Base-by-base conservation (phyloP, 148 eudicot species). In the Silene latifolia region DNA sequence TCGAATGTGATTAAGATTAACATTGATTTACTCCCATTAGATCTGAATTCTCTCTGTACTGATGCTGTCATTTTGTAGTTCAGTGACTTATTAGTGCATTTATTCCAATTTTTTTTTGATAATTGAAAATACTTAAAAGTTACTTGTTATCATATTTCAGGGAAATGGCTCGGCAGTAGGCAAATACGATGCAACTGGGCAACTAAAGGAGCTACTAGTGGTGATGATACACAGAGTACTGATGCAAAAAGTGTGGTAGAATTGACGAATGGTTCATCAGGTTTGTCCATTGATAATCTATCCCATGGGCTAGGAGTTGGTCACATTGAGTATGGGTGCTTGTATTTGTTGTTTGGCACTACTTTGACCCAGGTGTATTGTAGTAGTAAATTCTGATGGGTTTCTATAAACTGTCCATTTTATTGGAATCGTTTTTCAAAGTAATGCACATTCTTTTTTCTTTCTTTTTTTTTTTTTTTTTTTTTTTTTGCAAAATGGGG, bases 101-200 rank as follows among this genome's bases (percentile, higher is more conserved):
- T 48, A 32, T 20, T 21, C 4, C 3, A 12, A n/a, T 10, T 46
- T 3, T 18, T 1, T 61, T 39, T 25, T 9, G 27, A 21, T 46
- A 5, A 20, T 56, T 21, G 18, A 57, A 46, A 21, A n/a, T 27
- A 7, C 47, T 1, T 8, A 6, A 44, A 44, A 64, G 70, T 58
- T 67, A 12, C 46, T 46, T 4, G 25, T 56, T 62, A 4, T 46
- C 23, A 1, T 57, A 56, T 71, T 68, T 71, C 87, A 95, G 99
- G 99, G 35, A 95, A 95, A 78, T 95, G 99, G 99, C 96, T 95
- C 70, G 97, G 97, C 42, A 95, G 93, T 77, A 84, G 97, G 74
- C 99, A 92, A 86, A 95, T 95, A 77, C 97, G 99, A 53, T 95
- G 99, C 79, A 95, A 95, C 81, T 95, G 97, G 97, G 99, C 99